phyloP scores from a whole-genome alignment of 352 stramenopile genomes.

The Elongisporangium undulatum region DNA sequence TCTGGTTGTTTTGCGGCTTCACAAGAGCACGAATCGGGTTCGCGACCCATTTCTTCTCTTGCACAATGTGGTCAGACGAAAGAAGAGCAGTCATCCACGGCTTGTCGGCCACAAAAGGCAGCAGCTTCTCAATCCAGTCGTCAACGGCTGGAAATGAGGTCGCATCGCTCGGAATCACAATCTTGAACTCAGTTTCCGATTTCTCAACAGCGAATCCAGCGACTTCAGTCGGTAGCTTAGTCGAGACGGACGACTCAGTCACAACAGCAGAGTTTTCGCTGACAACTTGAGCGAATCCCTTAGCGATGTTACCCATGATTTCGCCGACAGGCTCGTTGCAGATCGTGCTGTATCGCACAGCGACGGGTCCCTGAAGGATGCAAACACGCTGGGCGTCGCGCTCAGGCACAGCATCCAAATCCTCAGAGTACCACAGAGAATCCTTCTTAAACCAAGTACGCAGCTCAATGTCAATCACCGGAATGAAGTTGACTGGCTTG shows the following conservation, averaged over 20 bases:
- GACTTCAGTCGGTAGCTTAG: conserved; percentile 13
- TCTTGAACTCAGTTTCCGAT: conserved; percentile 5
- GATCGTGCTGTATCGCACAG: conserved; percentile 73
- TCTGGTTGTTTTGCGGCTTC: conserved; percentile 38
- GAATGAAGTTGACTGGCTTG: conserved; percentile 88
- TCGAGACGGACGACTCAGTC: background rate
- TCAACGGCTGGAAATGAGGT: conserved; percentile 22
- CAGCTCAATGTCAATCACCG: conserved; percentile 77
- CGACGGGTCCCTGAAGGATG: conserved; percentile 80
- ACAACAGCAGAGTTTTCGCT: conserved; percentile 14
- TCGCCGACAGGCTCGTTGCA: conserved; percentile 73
- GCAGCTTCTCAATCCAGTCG: conserved; percentile 37
- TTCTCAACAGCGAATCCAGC: conserved; percentile 17
- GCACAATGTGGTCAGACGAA: conserved; percentile 41
- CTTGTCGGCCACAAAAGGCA: conserved; percentile 25
- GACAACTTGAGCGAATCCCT: conserved; percentile 51
- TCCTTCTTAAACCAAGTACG: conserved; percentile 90
- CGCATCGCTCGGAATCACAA: conserved; percentile 23
- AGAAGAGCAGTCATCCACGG: conserved; percentile 55
- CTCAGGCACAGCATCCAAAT: conserved; percentile 75
- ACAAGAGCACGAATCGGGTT: conserved; percentile 63
- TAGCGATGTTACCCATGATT: conserved; percentile 64
- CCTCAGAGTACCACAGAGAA: conserved; percentile 89
- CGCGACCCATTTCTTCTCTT: conserved; percentile 58
- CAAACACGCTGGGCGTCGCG: conserved; percentile 77